Conservation (phyloP, 2,329 filamentous ascomycete species). For the Penicillium fuscoglaucum region DNA sequence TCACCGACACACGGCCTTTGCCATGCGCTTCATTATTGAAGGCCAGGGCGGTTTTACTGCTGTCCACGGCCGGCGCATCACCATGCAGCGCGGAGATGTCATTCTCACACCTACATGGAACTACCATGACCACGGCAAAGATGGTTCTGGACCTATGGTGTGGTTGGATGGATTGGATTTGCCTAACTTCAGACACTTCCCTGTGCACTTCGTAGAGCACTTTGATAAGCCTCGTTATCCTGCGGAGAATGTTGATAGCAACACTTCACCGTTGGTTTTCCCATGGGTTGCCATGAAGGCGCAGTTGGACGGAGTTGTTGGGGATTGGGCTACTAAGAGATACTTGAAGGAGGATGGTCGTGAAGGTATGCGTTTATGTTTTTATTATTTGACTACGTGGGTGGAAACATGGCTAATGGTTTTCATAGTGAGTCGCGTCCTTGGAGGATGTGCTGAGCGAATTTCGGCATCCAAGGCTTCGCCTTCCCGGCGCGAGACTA, state of each 20-base stretch:
- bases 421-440: constrained; percentile 46
- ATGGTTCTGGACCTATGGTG: constrained; percentile 55
- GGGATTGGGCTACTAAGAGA: constrained; percentile 30
- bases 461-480: constrained; percentile 43
- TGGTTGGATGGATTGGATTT: constrained; percentile 61
- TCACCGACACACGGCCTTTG: constrained; percentile 58
- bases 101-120: constrained; percentile 61
- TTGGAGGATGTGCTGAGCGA: constrained; percentile 52
- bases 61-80: constrained; percentile 55
- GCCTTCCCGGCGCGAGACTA: constrained; percentile 48
- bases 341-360: constrained; percentile 41
- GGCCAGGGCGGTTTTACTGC: constrained; percentile 59
- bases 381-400: not conserved
- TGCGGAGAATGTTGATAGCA: constrained; percentile 46
- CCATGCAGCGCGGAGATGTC: constrained; percentile 55
- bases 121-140: constrained; percentile 62
- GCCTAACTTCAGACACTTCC: constrained; percentile 53
- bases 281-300: constrained; percentile 51
- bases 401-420: constrained; percentile 3
- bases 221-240: constrained; percentile 53
- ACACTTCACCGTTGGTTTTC: constrained; percentile 48
- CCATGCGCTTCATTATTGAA: constrained; percentile 60
- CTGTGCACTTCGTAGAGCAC: constrained; percentile 57
- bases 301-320: constrained; percentile 38
- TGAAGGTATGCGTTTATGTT: constrained; percentile 28